A percentile compares a stretch with the other conserved stretches of the same genome.
Evolutionary conservation across 768 basidiomycete genomes (phyloP).

Genomic region (Polyporus arcularius): DNA sequence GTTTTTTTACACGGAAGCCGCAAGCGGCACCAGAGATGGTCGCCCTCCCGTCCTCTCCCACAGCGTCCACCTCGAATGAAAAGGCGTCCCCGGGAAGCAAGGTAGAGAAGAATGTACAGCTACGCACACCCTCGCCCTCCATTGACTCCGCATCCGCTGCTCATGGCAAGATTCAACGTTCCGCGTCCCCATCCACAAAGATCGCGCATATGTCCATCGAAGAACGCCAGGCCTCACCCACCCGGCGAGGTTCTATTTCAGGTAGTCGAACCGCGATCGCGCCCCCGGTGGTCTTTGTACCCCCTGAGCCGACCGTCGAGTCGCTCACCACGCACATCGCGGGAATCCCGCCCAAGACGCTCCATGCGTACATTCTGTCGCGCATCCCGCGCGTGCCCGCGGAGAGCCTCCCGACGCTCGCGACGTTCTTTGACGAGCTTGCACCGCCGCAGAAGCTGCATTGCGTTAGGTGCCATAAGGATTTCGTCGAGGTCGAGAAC

Average conservation of each 20-base stretch:
- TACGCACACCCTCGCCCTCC: slow-evolving; percentile 58
- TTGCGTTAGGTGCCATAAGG: slow-evolving; percentile 74
- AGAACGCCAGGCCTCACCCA: slow-evolving; percentile 38
- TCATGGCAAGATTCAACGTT: slow-evolving; percentile 21
- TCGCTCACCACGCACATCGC: slow-evolving; percentile 52
- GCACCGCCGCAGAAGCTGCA: slow-evolving; percentile 69
- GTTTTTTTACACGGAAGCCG: slow-evolving; percentile 27
- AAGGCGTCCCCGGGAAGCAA: slow-evolving; percentile 9
- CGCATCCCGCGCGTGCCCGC: slow-evolving; percentile 44
- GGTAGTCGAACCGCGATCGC: slow-evolving; percentile 20
- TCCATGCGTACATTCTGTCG: slow-evolving; percentile 62
- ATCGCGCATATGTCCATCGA: slow-evolving; percentile 29
- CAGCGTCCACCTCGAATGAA: slow-evolving; percentile 9
- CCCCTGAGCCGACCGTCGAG: slow-evolving; percentile 36
- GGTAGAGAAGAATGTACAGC: slow-evolving; percentile 33
- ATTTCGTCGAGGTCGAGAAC: slow-evolving; percentile 73
- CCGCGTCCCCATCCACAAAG: slow-evolving; percentile 25
- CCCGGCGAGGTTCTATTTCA: slow-evolving; percentile 11
- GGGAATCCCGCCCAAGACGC: slow-evolving; percentile 64
- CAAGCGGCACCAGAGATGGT: slow-evolving; percentile 14
- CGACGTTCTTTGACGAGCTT: slow-evolving; percentile 61
- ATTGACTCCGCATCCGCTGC: slow-evolving; percentile 34
- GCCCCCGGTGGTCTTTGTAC: slow-evolving; percentile 24
- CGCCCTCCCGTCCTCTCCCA: slow-evolving; percentile 21
- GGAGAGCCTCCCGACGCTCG: slow-evolving; percentile 46